Percentiles rank a stretch among this genome's conserved stretches.
These are phyloP conservation scores for Dissoconium aciculare DNA, from an alignment of 2,329 filamentous ascomycete species.

Conservation along the genomic window DNA sequence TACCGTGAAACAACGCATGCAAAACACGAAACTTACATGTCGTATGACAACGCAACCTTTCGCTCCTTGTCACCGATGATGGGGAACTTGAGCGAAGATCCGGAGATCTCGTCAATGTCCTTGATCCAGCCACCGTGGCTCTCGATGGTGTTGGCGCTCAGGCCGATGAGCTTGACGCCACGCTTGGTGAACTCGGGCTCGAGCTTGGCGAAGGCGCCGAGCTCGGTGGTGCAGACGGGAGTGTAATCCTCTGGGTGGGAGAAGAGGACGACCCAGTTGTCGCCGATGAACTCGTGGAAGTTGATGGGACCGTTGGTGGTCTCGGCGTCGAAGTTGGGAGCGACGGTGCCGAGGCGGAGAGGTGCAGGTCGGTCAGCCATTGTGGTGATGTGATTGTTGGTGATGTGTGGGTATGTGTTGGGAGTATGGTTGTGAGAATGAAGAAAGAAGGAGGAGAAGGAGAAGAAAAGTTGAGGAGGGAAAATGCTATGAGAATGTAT, in stretches of 20 bases:
- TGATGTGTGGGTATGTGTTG: no score
- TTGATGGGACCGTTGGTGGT: constrained; percentile 52
- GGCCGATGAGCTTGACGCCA: constrained; percentile 47
- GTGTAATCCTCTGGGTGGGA: constrained; percentile 52
- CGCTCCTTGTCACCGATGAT: constrained; percentile 41
- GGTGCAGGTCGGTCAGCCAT: no score
- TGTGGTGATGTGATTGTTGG: constrained; percentile 12
- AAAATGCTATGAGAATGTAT: no score
- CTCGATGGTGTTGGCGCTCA: constrained; percentile 37
- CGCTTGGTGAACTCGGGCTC: constrained; percentile 50
- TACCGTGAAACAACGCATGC: no score
- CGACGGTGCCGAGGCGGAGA: constrained; percentile 50
- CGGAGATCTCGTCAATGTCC: constrained; percentile 38
- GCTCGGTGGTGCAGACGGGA: constrained; percentile 47
- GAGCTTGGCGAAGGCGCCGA: constrained; percentile 48
- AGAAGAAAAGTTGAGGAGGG: no score
- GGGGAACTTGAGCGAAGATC: constrained; percentile 34
- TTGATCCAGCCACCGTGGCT: constrained; percentile 39
- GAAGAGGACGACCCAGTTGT: constrained; percentile 57
- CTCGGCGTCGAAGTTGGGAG: constrained; percentile 55
- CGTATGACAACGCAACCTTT: constrained; percentile 37
- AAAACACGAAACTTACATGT: constrained; percentile 31
- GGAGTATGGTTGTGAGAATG: no score
- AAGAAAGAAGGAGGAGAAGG: no score
- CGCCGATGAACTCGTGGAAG: constrained; percentile 58